These are phyloP conservation scores for Fulvia fulva DNA, from an alignment of 2,329 filamentous ascomycete genomes.

Conservation along the genomic window DNA sequence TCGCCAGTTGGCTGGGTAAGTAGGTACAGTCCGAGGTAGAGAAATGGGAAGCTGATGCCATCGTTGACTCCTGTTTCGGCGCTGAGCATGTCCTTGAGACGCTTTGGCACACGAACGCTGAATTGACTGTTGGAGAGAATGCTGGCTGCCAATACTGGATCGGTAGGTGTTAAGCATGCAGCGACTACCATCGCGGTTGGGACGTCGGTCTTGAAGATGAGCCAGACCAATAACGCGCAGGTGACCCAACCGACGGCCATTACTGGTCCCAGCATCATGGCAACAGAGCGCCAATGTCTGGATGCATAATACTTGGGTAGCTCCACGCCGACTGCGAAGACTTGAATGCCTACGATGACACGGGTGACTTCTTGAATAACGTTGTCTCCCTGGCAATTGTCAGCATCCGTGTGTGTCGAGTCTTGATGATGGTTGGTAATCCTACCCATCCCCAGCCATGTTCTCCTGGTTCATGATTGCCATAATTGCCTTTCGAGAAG, in stretches of 20 bases:
- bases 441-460: slow-evolving; percentile 40
- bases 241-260: slow-evolving; percentile 50
- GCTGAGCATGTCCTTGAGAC: slow-evolving; percentile 49
- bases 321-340: slow-evolving; percentile 35
- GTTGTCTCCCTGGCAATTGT: slow-evolving; percentile 31
- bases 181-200: slow-evolving; percentile 49
- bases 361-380: slow-evolving; percentile 41
- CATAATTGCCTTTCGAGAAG: slow-evolving; percentile 25
- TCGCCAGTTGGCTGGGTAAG: slow-evolving; percentile 38
- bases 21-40: slow-evolving; percentile 50
- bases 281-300: slow-evolving; percentile 50
- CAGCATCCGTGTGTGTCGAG: no score
- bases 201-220: slow-evolving; percentile 45
- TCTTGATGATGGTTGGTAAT: no score
- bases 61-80: slow-evolving; percentile 57
- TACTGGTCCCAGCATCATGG: slow-evolving; percentile 49
- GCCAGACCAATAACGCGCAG: slow-evolving; percentile 44
- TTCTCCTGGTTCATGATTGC: slow-evolving; percentile 9
- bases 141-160: slow-evolving; percentile 53
- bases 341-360: slow-evolving; percentile 45
- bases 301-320: slow-evolving; percentile 45
- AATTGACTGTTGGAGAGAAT: slow-evolving; percentile 54
- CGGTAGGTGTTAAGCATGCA: slow-evolving; percentile 55
- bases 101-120: slow-evolving; percentile 48
- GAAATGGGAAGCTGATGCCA: slow-evolving; percentile 53